phyloP scores from a whole-genome alignment of 192 early-diverging fungal genomes.

The Linnemannia hyalina region DNA sequence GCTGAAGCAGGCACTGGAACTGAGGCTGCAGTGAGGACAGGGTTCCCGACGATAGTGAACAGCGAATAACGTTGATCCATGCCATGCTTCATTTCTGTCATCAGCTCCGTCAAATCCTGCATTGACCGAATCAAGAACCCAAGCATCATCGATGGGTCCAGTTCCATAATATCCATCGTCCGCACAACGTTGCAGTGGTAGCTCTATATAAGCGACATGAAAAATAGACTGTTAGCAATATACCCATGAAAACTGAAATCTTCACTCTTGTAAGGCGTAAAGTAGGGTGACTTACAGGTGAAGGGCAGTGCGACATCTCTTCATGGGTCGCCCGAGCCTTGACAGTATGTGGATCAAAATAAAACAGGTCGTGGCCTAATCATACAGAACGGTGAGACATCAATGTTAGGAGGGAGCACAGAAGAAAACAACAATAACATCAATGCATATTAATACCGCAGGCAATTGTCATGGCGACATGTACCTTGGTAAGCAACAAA shows the following conservation, averaged over 20 bases:
- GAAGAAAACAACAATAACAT: neutral
- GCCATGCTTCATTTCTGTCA: conserved; percentile 24
- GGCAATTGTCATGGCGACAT: neutral
- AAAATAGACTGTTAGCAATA: neutral
- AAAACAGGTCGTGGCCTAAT: conserved; percentile 55
- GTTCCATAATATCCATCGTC: conserved; percentile 54
- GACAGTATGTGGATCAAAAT: conserved; percentile 60
- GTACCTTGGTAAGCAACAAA: conserved; percentile 60
- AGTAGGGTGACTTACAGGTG: conserved; percentile 25
- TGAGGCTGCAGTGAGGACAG: neutral
- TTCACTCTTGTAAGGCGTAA: neutral
- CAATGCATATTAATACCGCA: neutral
- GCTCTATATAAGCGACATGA: conserved; percentile 26
- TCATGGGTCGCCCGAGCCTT: conserved; percentile 48
- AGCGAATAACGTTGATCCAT: conserved; percentile 39
- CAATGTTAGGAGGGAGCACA: neutral
- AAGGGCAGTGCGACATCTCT: conserved; percentile 28
- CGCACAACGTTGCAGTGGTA: conserved; percentile 56
- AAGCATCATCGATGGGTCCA: conserved; percentile 62
- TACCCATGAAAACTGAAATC: neutral
- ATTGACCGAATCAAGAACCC: conserved; percentile 53
- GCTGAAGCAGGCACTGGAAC: neutral
- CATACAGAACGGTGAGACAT: neutral
- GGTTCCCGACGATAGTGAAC: conserved; percentile 20
- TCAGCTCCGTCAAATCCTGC: conserved; percentile 42